Percentiles rank a stretch among this genome's conserved stretches.
Conservation (phyloP, 768 basidiomycete genomes). For the Lyophyllum semitale region DNA sequence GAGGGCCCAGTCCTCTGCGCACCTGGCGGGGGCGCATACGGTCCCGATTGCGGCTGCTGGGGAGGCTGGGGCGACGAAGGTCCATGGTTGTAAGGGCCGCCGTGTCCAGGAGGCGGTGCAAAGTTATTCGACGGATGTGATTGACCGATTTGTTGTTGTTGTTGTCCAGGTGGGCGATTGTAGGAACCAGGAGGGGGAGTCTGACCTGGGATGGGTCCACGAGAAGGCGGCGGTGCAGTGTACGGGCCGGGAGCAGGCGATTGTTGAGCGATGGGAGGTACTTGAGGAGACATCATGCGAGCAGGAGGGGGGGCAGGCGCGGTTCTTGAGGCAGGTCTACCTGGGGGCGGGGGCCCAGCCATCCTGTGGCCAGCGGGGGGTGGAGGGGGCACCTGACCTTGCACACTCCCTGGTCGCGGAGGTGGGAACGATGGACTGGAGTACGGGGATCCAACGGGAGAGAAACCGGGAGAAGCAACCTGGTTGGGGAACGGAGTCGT, state of each 20-base stretch:
- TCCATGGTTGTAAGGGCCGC: conserved; percentile 28
- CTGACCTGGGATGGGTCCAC: conserved; percentile 42
- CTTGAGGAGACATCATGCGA: conserved; percentile 51
- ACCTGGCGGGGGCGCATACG: conserved; percentile 46
- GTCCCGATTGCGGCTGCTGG: conserved; percentile 32
- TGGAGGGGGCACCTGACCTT: conserved; percentile 46
- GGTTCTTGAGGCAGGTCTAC: conserved; percentile 28
- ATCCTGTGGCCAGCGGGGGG: conserved; percentile 37
- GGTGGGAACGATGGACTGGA: conserved; percentile 52
- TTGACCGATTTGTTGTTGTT: conserved; percentile 5
- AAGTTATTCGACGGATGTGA: conserved; percentile 41
- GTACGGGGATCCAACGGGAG: conserved; percentile 46
- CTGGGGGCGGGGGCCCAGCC: conserved; percentile 34
- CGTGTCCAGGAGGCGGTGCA: conserved; percentile 27
- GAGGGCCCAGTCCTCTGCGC: conserved; percentile 24
- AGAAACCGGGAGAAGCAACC: conserved; percentile 43
- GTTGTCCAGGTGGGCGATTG: conserved; percentile 32
- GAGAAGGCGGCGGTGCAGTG: conserved; percentile 44
- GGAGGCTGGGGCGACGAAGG: conserved; percentile 19
- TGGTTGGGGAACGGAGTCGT: conserved; percentile 87
- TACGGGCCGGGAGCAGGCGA: conserved; percentile 50
- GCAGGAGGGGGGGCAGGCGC: conserved; percentile 34
- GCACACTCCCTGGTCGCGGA: conserved; percentile 63
- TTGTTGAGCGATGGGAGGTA: conserved; percentile 37
- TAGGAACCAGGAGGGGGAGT: conserved; percentile 45